Conservation (phyloP, 208 protist genomes). For the Trypanosoma melophagium region DNA sequence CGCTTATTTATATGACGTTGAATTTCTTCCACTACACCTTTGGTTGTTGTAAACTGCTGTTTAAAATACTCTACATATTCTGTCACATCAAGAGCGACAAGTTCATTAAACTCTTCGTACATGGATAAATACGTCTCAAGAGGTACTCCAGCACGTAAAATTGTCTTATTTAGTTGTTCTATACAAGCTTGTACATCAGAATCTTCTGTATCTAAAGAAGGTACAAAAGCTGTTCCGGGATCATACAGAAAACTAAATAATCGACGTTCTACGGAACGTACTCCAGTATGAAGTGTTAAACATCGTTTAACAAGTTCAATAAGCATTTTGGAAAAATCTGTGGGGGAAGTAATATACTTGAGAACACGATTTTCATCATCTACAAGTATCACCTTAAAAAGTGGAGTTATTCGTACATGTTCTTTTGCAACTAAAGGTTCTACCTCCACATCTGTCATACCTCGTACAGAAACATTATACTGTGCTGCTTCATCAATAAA, state of each 20-base stretch:
- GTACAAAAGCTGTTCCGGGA: constrained; percentile 68
- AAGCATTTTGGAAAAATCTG: constrained; percentile 65
- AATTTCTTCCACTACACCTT: constrained; percentile 80
- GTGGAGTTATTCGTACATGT: constrained; percentile 43
- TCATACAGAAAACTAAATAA: constrained; percentile 92
- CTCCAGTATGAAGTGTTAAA: constrained; percentile 66
- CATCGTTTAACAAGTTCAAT: constrained; percentile 75
- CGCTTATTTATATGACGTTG: constrained; percentile 57
- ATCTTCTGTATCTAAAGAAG: constrained; percentile 46
- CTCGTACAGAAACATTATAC: constrained; percentile 45
- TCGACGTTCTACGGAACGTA: constrained; percentile 88
- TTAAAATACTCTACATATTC: constrained; percentile 77
- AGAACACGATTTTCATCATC: constrained; percentile 22
- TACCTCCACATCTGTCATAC: constrained; percentile 61
- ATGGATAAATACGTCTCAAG: constrained; percentile 76
- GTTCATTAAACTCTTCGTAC: constrained; percentile 65
- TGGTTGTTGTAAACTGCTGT: constrained; percentile 55
- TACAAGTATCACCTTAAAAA: constrained; percentile 60
- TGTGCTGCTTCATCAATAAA: constrained; percentile 82
- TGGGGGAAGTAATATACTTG: constrained; percentile 53
- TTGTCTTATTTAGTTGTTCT: constrained; percentile 48
- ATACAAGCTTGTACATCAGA: constrained; percentile 57
- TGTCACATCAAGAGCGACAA: constrained; percentile 77
- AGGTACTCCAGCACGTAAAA: constrained; percentile 43
- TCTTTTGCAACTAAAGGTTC: constrained; percentile 33